phyloP scores from a whole-genome alignment of 179 eudicot genomes.

The Silene noctiflora region DNA sequence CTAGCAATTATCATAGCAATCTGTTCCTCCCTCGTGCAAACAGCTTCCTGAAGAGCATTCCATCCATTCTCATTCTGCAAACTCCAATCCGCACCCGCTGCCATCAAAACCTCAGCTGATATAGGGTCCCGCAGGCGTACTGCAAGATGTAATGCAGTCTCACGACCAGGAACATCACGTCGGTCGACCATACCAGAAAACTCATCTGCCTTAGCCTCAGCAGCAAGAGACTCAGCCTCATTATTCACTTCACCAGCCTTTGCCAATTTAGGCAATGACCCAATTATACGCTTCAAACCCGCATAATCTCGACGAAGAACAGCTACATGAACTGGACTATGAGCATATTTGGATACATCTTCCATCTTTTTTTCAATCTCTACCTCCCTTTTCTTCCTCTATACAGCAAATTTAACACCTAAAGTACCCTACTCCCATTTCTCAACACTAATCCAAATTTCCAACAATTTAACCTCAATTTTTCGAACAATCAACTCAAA shows the following conservation, averaged over 20 bases:
- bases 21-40: slow-evolving; percentile 75
- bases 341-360: slow-evolving; percentile 65
- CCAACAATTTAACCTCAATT: neutral
- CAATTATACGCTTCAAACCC: slow-evolving; percentile 47
- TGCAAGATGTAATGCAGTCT: slow-evolving; percentile 83
- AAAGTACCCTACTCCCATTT: slow-evolving; percentile 4
- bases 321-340: slow-evolving; percentile 74
- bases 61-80: slow-evolving; percentile 88
- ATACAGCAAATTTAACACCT: neutral
- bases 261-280: slow-evolving; percentile 55
- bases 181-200: slow-evolving; percentile 63
- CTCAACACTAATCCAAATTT: neutral
- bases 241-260: slow-evolving; percentile 69
- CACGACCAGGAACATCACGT: slow-evolving; percentile 81
- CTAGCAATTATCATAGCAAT: slow-evolving; percentile 87
- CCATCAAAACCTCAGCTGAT: slow-evolving; percentile 77
- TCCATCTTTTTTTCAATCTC: slow-evolving; percentile 41
- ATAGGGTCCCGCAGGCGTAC: slow-evolving; percentile 64
- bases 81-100: slow-evolving; percentile 93
- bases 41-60: slow-evolving; percentile 91
- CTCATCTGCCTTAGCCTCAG: slow-evolving; percentile 70
- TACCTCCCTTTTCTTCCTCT: neutral
- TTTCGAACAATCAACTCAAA: neutral
- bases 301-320: slow-evolving; percentile 58
- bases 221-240: slow-evolving; percentile 70